Evolutionary conservation across 73 alveolate genomes (phyloP).

Genomic region (Breviolum minutum): DNA sequence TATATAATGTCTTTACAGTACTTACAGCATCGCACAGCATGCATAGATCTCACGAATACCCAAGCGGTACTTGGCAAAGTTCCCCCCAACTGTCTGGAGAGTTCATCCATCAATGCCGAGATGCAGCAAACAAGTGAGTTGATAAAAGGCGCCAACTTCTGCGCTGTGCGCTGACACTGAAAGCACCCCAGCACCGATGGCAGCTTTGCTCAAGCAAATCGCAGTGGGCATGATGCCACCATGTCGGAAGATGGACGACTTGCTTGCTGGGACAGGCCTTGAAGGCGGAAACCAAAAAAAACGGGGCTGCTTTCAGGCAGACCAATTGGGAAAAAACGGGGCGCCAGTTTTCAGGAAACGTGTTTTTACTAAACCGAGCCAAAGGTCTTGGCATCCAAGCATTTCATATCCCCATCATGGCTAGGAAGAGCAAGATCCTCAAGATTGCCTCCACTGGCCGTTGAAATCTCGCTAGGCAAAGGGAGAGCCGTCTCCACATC

Average conservation of each 20-base stretch:
- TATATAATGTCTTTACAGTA: neutral
- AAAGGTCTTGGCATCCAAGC: neutral
- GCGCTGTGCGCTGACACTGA: constrained; percentile 45
- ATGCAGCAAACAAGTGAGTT: neutral
- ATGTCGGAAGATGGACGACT: constrained; percentile 39
- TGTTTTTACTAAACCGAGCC: neutral
- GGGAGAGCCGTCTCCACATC: neutral
- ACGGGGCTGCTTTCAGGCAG: no score
- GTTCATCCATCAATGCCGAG: neutral
- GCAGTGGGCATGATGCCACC: constrained; percentile 50
- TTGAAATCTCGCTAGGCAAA: neutral
- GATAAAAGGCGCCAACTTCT: constrained; percentile 46
- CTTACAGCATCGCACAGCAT: neutral
- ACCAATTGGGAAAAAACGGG: no score
- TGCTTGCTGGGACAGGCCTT: neutral
- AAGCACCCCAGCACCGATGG: constrained; percentile 70
- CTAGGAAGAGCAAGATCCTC: neutral
- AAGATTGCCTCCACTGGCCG: neutral
- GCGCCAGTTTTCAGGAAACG: neutral
- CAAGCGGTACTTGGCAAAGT: no score
- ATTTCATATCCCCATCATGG: neutral
- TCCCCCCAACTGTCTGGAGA: neutral
- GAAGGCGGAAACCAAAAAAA: no score
- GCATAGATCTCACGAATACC: neutral
- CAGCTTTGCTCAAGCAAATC: constrained; percentile 64